Evolutionary conservation across 129 eudicot genomes (phyloP).

Genomic region (Apium graveolens): DNA sequence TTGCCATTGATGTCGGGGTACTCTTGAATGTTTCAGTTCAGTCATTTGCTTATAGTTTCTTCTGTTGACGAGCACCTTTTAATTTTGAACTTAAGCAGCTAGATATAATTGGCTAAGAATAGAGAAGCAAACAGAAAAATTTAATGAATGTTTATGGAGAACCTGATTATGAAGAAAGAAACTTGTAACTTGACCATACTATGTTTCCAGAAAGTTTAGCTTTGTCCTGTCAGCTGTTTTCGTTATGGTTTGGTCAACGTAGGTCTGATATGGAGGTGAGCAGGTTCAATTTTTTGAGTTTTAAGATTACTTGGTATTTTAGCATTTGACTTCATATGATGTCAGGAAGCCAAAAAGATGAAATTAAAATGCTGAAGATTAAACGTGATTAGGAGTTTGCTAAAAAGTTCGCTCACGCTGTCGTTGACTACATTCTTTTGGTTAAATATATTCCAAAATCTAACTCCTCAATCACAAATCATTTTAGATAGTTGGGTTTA

Average conservation of each 20-base stretch:
- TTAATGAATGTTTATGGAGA: not conserved
- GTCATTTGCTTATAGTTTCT: not conserved
- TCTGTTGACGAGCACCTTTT: not conserved
- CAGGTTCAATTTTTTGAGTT: not conserved
- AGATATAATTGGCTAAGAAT: not conserved
- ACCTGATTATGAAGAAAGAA: not conserved
- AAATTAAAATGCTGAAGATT: not conserved
- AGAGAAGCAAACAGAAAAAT: not conserved
- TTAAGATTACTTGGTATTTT: not conserved
- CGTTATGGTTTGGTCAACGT: not conserved
- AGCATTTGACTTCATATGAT: not conserved
- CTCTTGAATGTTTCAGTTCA: not conserved
- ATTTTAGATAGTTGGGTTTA: not conserved
- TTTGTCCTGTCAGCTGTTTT: not conserved
- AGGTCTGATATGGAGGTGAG: not conserved
- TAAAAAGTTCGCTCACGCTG: not conserved
- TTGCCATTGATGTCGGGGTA: not conserved
- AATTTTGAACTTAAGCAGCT: not conserved
- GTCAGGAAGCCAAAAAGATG: not conserved
- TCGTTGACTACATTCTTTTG: not conserved
- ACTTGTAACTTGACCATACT: not conserved
- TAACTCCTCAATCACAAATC: not conserved
- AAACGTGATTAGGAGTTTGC: not conserved
- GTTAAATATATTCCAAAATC: not conserved
- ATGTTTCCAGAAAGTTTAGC: not conserved